phyloP scores from a whole-genome alignment of 768 basidiomycete genomes.

The Lactarius hengduanensis region DNA sequence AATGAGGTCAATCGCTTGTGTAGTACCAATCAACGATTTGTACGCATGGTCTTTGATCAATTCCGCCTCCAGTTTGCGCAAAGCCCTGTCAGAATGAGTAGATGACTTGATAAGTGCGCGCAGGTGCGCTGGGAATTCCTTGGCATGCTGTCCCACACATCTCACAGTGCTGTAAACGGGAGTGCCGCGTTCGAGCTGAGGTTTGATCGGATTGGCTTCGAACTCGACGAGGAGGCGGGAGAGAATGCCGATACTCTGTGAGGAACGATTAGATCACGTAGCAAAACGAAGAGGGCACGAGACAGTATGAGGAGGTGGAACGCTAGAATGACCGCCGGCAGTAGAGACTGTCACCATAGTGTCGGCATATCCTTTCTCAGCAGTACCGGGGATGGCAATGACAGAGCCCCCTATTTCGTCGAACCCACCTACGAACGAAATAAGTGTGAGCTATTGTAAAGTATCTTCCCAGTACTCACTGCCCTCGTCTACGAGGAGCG shows the following conservation, averaged over 20 bases:
- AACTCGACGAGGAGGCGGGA: conserved; percentile 29
- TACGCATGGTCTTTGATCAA: conserved; percentile 31
- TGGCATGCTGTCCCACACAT: conserved; percentile 45
- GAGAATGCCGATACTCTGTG: conserved; percentile 53
- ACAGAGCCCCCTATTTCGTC: conserved; percentile 33
- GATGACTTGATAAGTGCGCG: conserved; percentile 33
- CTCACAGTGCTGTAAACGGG: conserved; percentile 38
- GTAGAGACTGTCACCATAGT: conserved; percentile 44
- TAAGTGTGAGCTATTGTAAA: not conserved
- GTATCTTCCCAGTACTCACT: conserved; percentile 33
- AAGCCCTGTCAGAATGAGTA: conserved; percentile 30
- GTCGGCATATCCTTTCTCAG: conserved; percentile 47
- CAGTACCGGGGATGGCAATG: conserved; percentile 32
- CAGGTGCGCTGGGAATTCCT: conserved; percentile 36
- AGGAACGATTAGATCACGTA: not conserved
- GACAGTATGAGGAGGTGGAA: conserved; percentile 53
- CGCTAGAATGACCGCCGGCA: conserved; percentile 55
- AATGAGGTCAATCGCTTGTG: conserved; percentile 48
- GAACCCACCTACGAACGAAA: conserved; percentile 32
- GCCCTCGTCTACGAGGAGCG: conserved; percentile 61
- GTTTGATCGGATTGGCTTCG: conserved; percentile 11
- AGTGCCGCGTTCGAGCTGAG: conserved; percentile 34
- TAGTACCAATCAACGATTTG: conserved; percentile 37
- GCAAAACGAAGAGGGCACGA: conserved; percentile 18
- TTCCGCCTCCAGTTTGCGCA: conserved; percentile 35